phyloP scores from a whole-genome alignment of 2,329 filamentous ascomycete species.

The Metarhizium humberi region DNA sequence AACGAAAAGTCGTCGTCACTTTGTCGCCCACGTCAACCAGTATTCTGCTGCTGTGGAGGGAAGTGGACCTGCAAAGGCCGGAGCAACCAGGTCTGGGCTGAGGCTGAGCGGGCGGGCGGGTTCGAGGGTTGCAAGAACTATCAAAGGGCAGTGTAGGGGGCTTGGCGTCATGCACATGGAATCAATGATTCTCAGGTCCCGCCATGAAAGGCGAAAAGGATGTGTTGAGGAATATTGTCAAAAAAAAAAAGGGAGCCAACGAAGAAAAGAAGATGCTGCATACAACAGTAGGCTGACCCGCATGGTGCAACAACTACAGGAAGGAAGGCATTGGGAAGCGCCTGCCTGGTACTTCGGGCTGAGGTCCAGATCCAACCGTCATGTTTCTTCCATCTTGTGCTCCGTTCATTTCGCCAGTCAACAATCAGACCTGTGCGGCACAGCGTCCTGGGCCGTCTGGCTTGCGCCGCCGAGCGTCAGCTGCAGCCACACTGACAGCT shows the following conservation, averaged over 20 bases:
- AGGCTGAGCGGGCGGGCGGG: not conserved
- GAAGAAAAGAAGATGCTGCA: not conserved
- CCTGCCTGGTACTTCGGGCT: no score
- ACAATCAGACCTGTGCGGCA: no score
- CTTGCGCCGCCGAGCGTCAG: no score
- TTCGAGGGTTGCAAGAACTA: not conserved
- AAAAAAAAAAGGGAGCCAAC: not conserved
- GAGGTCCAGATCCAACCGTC: no score
- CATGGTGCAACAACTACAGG: not conserved
- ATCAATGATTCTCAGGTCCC: not conserved
- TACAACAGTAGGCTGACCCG: no score
- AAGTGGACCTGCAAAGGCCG: slow-evolving; percentile 1
- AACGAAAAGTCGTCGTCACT: not conserved
- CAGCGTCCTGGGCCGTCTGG: no score
- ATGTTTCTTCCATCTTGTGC: no score
- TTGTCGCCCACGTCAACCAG: not conserved
- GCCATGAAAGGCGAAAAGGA: not conserved
- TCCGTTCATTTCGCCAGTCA: no score
- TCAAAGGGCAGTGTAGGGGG: not conserved
- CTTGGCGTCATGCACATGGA: not conserved
- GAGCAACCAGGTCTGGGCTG: slow-evolving; percentile 1
- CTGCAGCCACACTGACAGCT: no score
- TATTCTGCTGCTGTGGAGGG: not conserved
- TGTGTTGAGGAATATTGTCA: not conserved
- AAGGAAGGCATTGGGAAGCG: not conserved